Base-by-base conservation (phyloP, 495 filamentous ascomycete species). In the Penicillium cosmopolitanum region DNA sequence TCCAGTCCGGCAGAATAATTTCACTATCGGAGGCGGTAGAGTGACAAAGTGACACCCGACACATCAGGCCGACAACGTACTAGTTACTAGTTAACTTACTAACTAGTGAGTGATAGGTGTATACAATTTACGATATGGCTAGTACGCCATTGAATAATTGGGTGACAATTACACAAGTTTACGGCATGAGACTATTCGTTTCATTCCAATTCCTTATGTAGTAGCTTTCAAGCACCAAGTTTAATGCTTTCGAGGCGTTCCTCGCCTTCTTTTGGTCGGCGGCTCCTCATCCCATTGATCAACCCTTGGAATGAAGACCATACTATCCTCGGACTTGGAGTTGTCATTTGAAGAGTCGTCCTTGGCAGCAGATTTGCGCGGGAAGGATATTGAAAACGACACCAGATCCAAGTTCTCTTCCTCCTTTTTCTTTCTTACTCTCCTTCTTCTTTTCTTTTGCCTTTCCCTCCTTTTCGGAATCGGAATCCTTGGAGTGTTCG, bases 311-410 rank as follows among this genome's bases (percentile, higher is more conserved):
- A 71, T 65, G 47, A 60, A 47, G 2, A 67, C 66, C 56, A 60
- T 40, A 43, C 61, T 50, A 15, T 74, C 21, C 19, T 52, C 31
- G 4, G 19, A n/a, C n/a, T 35, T 57, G 21, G 56, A 19, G 7
- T 23, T 12, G 8, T 40, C 42, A 28, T 9, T 36, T 15, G 5
- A 12, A 12, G 8, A 33, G 18, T 38, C 38, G 36, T 36, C n/a
- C 31, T 51, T 35, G 21, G 34, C 6, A 11, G 18, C 64, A 16
- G 56, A 21, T 43, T 73, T 76, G 28, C 57, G 53, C 13, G 63
- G 74, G 18, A 76, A 48, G 6, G 73, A 79, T 1, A 80, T 47
- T 2, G 76, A 77, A 19, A 80, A 64, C 0, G 66, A 69, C 23
- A 80, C 60, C 51, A 80, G 28, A 23, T 73, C 69, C 35, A 60